Conservation (phyloP, 2,329 filamentous ascomycete genomes). For the Talaromyces islandicus region DNA sequence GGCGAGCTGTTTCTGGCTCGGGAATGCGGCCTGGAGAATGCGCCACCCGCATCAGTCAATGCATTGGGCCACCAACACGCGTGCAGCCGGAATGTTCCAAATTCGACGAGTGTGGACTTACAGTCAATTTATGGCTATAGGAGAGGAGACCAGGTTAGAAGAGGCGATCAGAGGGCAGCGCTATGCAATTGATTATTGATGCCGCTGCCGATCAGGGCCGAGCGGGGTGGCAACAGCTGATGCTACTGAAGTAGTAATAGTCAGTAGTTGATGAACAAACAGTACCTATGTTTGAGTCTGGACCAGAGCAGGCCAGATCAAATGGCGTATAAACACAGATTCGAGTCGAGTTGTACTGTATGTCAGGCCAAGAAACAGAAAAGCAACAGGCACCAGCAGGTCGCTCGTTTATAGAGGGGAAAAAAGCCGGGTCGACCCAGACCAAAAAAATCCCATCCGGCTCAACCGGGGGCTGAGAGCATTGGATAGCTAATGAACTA, state of each 20-base stretch:
- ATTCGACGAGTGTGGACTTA: not conserved
- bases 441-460: not conserved
- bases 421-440: not conserved
- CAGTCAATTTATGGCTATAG: not conserved
- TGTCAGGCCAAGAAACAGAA: not conserved
- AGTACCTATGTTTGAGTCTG: not conserved
- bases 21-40: constrained; percentile 9
- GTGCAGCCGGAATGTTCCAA: not conserved
- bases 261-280: not conserved
- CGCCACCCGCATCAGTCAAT: constrained; percentile 3
- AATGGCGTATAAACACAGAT: not conserved
- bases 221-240: not conserved
- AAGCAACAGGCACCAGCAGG: not conserved
- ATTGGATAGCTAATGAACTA: not conserved
- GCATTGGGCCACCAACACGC: constrained; percentile 1
- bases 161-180: not conserved
- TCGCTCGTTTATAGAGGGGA: not conserved
- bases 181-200: not conserved
- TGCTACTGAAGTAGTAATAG: not conserved
- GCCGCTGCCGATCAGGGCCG: not conserved
- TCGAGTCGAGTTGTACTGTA: not conserved
- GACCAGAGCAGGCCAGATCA: not conserved
- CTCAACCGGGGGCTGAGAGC: not conserved
- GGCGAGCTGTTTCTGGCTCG: not conserved
- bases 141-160: not conserved